Evolutionary conservation across 169 alveolate genomes (phyloP).

Genomic region (Plasmodium gallinaceum): DNA sequence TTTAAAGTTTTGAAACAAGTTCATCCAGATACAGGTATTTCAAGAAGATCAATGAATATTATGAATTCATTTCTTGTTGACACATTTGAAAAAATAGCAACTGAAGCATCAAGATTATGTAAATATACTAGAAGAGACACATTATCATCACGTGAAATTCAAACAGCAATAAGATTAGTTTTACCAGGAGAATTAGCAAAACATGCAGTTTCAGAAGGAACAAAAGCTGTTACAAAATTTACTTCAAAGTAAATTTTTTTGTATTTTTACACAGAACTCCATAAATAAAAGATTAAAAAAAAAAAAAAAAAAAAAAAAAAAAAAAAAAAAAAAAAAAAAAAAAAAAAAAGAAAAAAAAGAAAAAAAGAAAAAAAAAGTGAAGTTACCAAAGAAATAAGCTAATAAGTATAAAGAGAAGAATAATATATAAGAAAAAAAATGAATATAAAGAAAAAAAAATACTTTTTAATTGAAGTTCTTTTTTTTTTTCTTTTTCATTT

Average conservation of each 20-base stretch:
- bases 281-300: background rate
- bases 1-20: slow-evolving; percentile 96
- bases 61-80: slow-evolving; percentile 97
- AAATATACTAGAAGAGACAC: slow-evolving; percentile 96
- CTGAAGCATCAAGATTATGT: slow-evolving; percentile 96
- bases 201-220: slow-evolving; percentile 99
- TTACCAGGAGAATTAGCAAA: slow-evolving; percentile 99
- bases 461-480: background rate
- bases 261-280: background rate
- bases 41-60: slow-evolving; percentile 96
- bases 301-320: slow-evolving; percentile 12
- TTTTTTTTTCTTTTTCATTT: slow-evolving; percentile 6
- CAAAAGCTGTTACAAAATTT: slow-evolving; percentile 99
- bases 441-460: background rate
- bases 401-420: slow-evolving; percentile 11
- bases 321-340: slow-evolving; percentile 1
- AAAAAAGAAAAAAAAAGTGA: slow-evolving; percentile 21
- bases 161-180: slow-evolving; percentile 98
- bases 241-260: slow-evolving; percentile 89
- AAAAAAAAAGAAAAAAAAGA: slow-evolving; percentile 3
- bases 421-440: background rate
- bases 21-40: slow-evolving; percentile 97
- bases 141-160: slow-evolving; percentile 97
- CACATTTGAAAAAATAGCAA: slow-evolving; percentile 96
- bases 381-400: slow-evolving; percentile 20